phyloP scores from a whole-genome alignment of 495 filamentous ascomycete species.

The Annulohypoxylon bovei region DNA sequence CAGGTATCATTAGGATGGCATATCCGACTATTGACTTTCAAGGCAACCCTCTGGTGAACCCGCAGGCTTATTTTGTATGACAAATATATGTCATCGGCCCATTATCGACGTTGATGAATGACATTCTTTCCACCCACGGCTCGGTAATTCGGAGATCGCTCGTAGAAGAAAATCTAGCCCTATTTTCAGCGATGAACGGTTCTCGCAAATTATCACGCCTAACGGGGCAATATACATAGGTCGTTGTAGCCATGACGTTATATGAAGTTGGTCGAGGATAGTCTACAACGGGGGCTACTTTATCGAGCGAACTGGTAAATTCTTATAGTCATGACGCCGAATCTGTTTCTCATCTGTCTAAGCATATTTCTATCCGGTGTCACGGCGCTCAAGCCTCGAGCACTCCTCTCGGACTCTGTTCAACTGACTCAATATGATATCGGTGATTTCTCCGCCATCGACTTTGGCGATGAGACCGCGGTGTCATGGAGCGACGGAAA shows the following conservation, averaged over 20 bases:
- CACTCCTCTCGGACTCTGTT: conserved; percentile 43
- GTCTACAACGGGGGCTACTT: not conserved
- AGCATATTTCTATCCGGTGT: conserved; percentile 8
- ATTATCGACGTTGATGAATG: not conserved
- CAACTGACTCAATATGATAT: conserved; percentile 48
- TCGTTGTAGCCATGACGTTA: conserved; percentile 10
- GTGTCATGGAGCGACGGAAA: not conserved
- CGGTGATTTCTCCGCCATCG: conserved; percentile 44
- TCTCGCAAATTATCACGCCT: not conserved
- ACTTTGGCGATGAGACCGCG: conserved; percentile 46
- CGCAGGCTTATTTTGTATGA: not conserved
- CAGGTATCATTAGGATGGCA: not conserved
- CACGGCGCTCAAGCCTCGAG: not conserved
- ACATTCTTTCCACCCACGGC: not conserved
- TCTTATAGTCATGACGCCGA: conserved; percentile 65
- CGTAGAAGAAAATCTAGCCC: not conserved
- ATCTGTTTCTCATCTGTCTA: conserved; percentile 70
- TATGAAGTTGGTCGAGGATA: not conserved
- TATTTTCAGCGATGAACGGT: not conserved
- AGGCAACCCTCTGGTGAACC: conserved; percentile 9
- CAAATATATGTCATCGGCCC: conserved; percentile 4
- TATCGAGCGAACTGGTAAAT: not conserved
- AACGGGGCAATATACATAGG: conserved; percentile 29
- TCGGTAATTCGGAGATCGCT: conserved; percentile 10
- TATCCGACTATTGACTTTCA: not conserved